Base-by-base conservation (phyloP, 805 yeast species). In the Hanseniaspora valbyensis region DNA sequence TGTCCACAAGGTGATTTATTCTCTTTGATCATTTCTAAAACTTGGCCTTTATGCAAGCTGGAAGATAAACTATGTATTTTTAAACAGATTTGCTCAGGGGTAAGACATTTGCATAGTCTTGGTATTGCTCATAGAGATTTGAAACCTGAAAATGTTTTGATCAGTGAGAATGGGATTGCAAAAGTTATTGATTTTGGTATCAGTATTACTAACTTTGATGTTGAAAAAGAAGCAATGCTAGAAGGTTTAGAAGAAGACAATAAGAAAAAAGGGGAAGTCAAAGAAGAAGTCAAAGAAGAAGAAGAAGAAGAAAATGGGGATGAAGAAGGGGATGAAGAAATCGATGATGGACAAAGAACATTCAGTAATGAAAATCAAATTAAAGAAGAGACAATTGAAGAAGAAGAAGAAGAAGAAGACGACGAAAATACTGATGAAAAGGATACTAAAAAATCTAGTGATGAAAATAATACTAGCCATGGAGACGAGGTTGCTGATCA, bases 161-260 rank as follows among this genome's bases (percentile, higher is more conserved):
- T 83, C n/a, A 74, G 78, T 50, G 64, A 64, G 10, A 69, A 72
- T 54, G 90, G 89, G 1, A 60, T 80, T 30, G 75, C 80, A 42
- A 81, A 82, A 59, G 62, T 83, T 26, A 80, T 87, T 29, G 92
- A 83, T 67, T 83, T 82, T 62, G 92, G 92, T 53, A 83, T 83
- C 32, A 76, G 84, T 45, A 30, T 48, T 13, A 26, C 42, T 7
- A 38, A 36, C 18, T 42, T 25, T 19, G 81, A 75, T 48, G 75
- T 75, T 60, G 83, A 80, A 16, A 81, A 78, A n/a, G n/a, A n/a
- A n/a, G n/a, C n/a, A n/a, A n/a, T n/a, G n/a, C n/a, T n/a, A n/a
- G 61, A 73, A 65, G 46, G 68, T 62, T 19, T 75, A 75, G 1
- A 73, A 75, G 1, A 76, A 82, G 62, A 32, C 10, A 32, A 10